phyloP scores from a whole-genome alignment of 2,329 filamentous ascomycete genomes.

The Paecilomyces niveus region DNA sequence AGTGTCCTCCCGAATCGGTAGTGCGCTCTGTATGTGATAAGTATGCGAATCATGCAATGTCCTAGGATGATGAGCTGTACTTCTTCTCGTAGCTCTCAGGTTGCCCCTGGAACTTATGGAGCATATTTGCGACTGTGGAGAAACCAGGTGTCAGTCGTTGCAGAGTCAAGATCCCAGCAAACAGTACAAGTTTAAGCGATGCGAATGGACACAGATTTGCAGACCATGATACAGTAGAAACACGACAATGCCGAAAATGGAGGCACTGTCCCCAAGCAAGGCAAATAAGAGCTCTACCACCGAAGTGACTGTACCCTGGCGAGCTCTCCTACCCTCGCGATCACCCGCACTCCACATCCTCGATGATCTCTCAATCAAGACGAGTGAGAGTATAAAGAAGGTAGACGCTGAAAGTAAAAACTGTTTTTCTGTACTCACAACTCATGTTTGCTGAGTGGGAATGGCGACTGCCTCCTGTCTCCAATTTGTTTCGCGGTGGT shows the following conservation, averaged over 20 bases:
- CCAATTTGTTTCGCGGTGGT: neutral
- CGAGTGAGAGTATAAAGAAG: neutral
- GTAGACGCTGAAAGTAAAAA: neutral
- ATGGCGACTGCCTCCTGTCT: neutral
- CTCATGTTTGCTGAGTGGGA: neutral
- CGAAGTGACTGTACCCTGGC: neutral
- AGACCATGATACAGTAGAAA: neutral
- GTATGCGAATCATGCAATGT: conserved; percentile 2
- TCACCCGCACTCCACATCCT: neutral
- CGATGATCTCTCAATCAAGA: neutral
- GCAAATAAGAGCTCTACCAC: neutral
- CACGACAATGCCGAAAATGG: neutral
- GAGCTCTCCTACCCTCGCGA: neutral
- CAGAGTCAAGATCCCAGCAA: neutral
- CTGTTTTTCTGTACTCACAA: neutral
- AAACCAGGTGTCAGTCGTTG: neutral
- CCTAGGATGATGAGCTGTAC: conserved; percentile 42
- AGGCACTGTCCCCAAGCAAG: neutral
- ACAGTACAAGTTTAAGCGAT: neutral
- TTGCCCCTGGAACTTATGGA: conserved; percentile 93
- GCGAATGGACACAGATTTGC: neutral
- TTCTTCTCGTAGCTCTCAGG: conserved; percentile 99
- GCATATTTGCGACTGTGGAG: conserved; percentile 73
- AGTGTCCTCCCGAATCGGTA: conserved; percentile 92
- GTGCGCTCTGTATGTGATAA: conserved; percentile 53